Evolutionary conservation across 2,329 filamentous ascomycete genomes (phyloP).

Genomic region (Parastagonospora nodorum): DNA sequence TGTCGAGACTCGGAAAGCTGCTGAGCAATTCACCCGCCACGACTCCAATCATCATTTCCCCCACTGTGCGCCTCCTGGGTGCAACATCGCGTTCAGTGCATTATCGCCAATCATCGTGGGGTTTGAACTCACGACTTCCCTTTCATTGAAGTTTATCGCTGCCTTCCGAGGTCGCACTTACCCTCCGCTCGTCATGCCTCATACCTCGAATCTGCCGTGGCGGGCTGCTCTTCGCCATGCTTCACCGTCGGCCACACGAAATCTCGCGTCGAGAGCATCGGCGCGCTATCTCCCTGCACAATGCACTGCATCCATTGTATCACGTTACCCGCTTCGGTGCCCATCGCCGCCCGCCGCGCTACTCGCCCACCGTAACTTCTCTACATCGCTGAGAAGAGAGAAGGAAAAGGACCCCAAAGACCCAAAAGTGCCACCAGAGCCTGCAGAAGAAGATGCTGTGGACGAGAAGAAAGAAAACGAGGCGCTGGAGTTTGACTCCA

Average conservation of each 20-base stretch:
- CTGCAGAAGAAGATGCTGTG: slow-evolving; percentile 49
- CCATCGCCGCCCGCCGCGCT: slow-evolving; percentile 38
- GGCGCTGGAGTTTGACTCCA: slow-evolving; percentile 34
- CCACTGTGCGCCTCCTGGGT: slow-evolving; percentile 14
- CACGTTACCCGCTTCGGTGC: slow-evolving; percentile 26
- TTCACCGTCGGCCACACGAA: slow-evolving; percentile 47
- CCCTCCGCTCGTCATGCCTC: slow-evolving; percentile 57
- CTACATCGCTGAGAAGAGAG: slow-evolving; percentile 52
- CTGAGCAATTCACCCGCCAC: slow-evolving; percentile 26
- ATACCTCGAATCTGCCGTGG: slow-evolving; percentile 69
- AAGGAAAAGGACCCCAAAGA: slow-evolving; percentile 62
- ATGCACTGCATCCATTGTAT: slow-evolving; percentile 34
- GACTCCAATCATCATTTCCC: slow-evolving; percentile 7
- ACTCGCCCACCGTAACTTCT: slow-evolving; percentile 44
- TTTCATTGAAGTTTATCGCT: background rate
- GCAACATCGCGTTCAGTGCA: slow-evolving; percentile 5
- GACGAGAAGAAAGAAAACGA: slow-evolving; percentile 50
- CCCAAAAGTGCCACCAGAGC: slow-evolving; percentile 52
- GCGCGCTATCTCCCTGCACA: slow-evolving; percentile 36
- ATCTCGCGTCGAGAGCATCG: slow-evolving; percentile 32
- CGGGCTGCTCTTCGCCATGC: slow-evolving; percentile 63
- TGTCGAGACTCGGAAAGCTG: slow-evolving; percentile 28
- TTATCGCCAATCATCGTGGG: slow-evolving; percentile 10
- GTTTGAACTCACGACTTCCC: slow-evolving; percentile 5
- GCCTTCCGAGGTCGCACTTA: slow-evolving; percentile 14